Conservation (phyloP, 306 rosid genomes). For the Acacia acuminata region DNA sequence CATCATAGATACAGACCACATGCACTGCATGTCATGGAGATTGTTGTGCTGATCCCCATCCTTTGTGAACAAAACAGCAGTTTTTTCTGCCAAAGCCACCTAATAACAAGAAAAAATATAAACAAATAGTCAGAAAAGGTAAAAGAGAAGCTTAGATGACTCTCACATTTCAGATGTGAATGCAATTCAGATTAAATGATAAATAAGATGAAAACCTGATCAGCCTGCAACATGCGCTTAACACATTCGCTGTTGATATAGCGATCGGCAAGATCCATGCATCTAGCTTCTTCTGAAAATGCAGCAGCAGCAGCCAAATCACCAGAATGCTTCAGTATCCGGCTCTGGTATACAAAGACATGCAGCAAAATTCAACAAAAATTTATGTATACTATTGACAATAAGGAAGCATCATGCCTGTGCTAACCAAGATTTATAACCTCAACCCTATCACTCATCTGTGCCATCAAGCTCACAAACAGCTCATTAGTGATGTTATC, state of each 20-base stretch:
- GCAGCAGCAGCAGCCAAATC: conserved; percentile 93
- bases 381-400: not conserved
- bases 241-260: conserved; percentile 94
- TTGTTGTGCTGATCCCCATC: conserved; percentile 99
- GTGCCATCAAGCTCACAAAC: not conserved
- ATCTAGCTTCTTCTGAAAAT: conserved; percentile 93
- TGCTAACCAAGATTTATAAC: conserved; percentile 3
- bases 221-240: conserved; percentile 99
- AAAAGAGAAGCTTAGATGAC: conserved; percentile 21
- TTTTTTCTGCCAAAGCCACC: conserved; percentile 95
- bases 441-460: conserved; percentile 22
- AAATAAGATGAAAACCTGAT: conserved; percentile 62
- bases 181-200: conserved; percentile 1
- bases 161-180: not conserved
- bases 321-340: conserved; percentile 96
- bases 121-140: conserved; percentile 23
- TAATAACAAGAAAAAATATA: conserved; percentile 32
- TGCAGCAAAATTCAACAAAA: conserved; percentile 20
- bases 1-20: conserved; percentile 71
- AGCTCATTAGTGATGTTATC: not conserved
- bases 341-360: conserved; percentile 70
- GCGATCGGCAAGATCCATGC: conserved; percentile 98
- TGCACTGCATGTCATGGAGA: conserved; percentile 99
- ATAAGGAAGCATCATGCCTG: not conserved
- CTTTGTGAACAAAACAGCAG: conserved; percentile 96